These are phyloP conservation scores for Wickerhamiella cacticola DNA, from an alignment of 805 yeast species.

Conservation along the genomic window DNA sequence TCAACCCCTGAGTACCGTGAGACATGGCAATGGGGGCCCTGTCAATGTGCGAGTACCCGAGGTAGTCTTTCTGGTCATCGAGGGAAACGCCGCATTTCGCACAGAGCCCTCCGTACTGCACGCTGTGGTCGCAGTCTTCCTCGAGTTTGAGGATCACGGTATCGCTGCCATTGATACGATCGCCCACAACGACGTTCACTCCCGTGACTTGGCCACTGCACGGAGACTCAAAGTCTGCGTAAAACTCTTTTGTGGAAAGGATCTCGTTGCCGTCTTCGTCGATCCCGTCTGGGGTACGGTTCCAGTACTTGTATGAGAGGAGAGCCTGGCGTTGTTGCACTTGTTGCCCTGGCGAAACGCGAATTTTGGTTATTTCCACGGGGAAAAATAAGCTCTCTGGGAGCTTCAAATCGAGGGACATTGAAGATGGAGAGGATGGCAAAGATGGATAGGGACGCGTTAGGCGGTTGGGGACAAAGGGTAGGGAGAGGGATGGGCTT, in stretches of 20 bases:
- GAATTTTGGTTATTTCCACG: slow-evolving; percentile 44
- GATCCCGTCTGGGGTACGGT: slow-evolving; percentile 33
- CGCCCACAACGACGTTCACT: slow-evolving; percentile 44
- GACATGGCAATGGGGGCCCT: slow-evolving; percentile 82
- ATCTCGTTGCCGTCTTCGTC: slow-evolving; percentile 27
- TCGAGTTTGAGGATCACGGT: slow-evolving; percentile 44
- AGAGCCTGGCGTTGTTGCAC: slow-evolving; percentile 44
- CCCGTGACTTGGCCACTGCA: slow-evolving; percentile 53
- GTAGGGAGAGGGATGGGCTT: background rate
- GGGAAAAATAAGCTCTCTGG: slow-evolving; percentile 62
- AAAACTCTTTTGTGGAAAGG: slow-evolving; percentile 29
- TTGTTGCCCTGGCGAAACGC: slow-evolving; percentile 35
- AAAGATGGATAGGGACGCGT: background rate
- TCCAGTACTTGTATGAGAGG: slow-evolving; percentile 55
- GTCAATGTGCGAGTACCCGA: slow-evolving; percentile 53
- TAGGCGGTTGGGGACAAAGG: background rate
- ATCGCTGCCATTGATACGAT: slow-evolving; percentile 39
- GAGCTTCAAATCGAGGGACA: slow-evolving; percentile 23
- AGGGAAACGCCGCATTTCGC: slow-evolving; percentile 82
- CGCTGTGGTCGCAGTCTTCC: slow-evolving; percentile 85
- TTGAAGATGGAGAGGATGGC: background rate
- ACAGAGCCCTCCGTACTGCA: slow-evolving; percentile 90
- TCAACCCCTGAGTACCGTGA: slow-evolving; percentile 74
- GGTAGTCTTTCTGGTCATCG: slow-evolving; percentile 53
- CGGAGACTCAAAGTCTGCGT: slow-evolving; percentile 61